Conservation (phyloP, 2,329 filamentous ascomycete genomes). For the Stachybotrys echinatus region DNA sequence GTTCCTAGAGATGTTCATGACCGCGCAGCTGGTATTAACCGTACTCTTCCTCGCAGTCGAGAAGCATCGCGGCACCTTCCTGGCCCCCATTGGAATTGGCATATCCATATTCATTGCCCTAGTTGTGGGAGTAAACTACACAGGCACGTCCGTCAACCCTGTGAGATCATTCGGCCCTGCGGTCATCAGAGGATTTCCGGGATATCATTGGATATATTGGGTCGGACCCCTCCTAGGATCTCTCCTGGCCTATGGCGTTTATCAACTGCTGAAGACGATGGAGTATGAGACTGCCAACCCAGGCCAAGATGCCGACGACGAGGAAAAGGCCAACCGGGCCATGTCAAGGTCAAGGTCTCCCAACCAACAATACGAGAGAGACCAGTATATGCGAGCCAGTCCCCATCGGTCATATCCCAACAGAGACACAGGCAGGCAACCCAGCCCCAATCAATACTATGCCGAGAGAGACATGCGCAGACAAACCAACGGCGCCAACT, state of each 20-base stretch:
- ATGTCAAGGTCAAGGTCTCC: not conserved
- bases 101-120: constrained; percentile 60
- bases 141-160: constrained; percentile 44
- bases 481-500: no score
- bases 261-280: constrained; percentile 43
- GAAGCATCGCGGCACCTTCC: constrained; percentile 67
- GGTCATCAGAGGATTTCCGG: constrained; percentile 34
- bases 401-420: no score
- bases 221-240: constrained; percentile 46
- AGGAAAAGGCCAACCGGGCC: constrained; percentile 12
- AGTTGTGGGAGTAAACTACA: constrained; percentile 39
- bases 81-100: constrained; percentile 69
- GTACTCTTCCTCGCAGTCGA: constrained; percentile 67
- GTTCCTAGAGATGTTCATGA: constrained; percentile 64
- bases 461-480: no score
- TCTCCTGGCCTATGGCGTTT: constrained; percentile 42
- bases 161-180: constrained; percentile 46
- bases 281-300: constrained; percentile 47
- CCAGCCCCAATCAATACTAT: no score
- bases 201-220: constrained; percentile 52
- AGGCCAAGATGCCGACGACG: constrained; percentile 37
- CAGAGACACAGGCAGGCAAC: no score
- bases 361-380: not conserved
- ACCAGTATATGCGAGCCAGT: no score
- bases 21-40: constrained; percentile 56